Evolutionary conservation across 352 stramenopile genomes (phyloP).

Genomic region (Phytophthora hybrid): DNA sequence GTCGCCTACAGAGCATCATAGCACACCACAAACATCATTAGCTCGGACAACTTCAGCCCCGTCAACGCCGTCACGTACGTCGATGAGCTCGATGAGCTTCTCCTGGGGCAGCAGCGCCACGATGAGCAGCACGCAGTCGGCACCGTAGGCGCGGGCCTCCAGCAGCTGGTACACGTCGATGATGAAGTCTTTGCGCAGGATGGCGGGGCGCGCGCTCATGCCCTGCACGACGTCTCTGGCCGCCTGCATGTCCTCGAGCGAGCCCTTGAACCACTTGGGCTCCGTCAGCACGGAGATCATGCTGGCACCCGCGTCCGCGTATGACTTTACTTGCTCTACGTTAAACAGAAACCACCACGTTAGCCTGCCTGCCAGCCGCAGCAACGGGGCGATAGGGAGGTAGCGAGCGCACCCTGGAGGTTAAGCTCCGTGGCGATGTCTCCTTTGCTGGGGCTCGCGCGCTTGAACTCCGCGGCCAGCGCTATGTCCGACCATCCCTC

Average conservation of each 20-base stretch:
- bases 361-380: neutral
- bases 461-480: slow-evolving; percentile 99
- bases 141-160: slow-evolving; percentile 94
- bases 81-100: slow-evolving; percentile 66
- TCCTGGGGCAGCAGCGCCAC: slow-evolving; percentile 91
- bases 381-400: neutral
- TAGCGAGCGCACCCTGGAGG: slow-evolving; percentile 53
- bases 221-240: slow-evolving; percentile 62
- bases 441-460: slow-evolving; percentile 97
- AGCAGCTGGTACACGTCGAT: slow-evolving; percentile 95
- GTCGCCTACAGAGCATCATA: slow-evolving; percentile 58
- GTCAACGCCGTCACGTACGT: slow-evolving; percentile 35
- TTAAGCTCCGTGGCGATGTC: slow-evolving; percentile 91
- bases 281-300: slow-evolving; percentile 99
- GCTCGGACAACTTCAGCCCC: slow-evolving; percentile 1
- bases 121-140: slow-evolving; percentile 98
- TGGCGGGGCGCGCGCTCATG: slow-evolving; percentile 61
- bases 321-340: slow-evolving; percentile 91
- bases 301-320: slow-evolving; percentile 93
- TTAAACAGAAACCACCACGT: slow-evolving; percentile 18
- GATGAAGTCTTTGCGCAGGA: slow-evolving; percentile 96
- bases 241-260: slow-evolving; percentile 86
- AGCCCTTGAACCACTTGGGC: slow-evolving; percentile 97
- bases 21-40: neutral
- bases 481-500: slow-evolving; percentile 82